Base-by-base conservation (phyloP, 2,329 filamentous ascomycete species). In the Trichophyton equinum region DNA sequence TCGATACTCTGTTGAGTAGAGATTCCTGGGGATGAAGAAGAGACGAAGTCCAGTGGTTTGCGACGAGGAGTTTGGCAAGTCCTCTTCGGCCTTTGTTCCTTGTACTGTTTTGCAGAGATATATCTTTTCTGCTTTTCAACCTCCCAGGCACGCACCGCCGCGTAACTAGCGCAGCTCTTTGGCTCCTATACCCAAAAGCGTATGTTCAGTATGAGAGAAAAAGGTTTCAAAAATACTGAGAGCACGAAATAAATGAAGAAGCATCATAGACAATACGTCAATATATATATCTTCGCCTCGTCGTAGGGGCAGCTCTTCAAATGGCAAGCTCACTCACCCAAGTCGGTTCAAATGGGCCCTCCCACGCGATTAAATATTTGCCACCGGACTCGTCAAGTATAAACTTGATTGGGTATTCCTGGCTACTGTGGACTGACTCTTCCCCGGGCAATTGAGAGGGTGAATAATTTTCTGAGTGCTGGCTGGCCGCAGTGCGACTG, bases 361-460 rank as follows among this genome's bases (percentile, higher is more conserved):
- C 69, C 73, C 72, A 74, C 38, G 73, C 72, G 62, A 75, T 72
- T 30, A 75, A 66, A 65, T 74, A 75, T 57, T 71, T 66, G 18
- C 66, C 65, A 51, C 66, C 61, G 36, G 67, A 68, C 65, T 75
- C 72, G 63, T 70, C 69, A 61, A 74, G 66, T 56, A 74, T 74
- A 62, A 67, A 67, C 59, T 72, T 72, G 47, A 73, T 72, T 60
- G 67, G 67, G 63, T 66, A 73, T 65, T 74, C 70, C 62, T 69
- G 66, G 49, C 70, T 68, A n/a, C 59, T 65, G 55, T 68, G 53
- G 33, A 56, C 55, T 59, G 62, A 59, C 58, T 59, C 53, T 57
- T 57, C 4, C 25, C 38, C 47, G 8, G 59, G 27, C 15, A 38
- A 27, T 36, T 36, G 13, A 36, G 51, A 15, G 18, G 30, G 15